Evolutionary conservation across 2,329 filamentous ascomycete species (phyloP), one percentile per base, ranked within the genome.

Genomic region (Pseudogymnoascus sp.): DNA sequence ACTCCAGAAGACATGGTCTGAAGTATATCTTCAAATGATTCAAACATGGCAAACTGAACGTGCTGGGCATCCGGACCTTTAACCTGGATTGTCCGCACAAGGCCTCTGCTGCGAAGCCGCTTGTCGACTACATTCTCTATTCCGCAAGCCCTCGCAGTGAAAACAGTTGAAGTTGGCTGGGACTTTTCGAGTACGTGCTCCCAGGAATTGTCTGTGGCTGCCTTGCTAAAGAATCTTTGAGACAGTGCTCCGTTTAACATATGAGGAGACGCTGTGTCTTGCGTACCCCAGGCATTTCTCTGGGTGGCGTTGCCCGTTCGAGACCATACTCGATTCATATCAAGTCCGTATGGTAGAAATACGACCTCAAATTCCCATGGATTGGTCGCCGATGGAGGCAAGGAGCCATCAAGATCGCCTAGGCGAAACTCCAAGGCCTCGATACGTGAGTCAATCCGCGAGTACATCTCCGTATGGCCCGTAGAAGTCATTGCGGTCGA

Each of bases 361-460:
- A 92, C 84, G 4, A 92, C 86, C 69, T 92, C 89, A 1, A 93
- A 77, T 66, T 89, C 83, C 87, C 89, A 92, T 0, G 89, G 87
- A 41, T 83, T 79, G 42, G 75, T 74, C 29, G 78, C 77, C 0
- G 87, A 85, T n/a, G 89, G 88, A 31, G 85, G 73, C 8, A 39
- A n/a, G 21, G 62, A 41, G 5, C 68, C 64, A 62, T 70, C 67
- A 4, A 74, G 63, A 33, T 71, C 67, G 17, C 64, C 65, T 9
- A 74, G 62, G 38, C 69, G 68, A 29, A 75, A 73, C 65, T 83
- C 80, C 8, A 84, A 74, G 36, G 73, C 73, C 55, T 78, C 75
- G 27, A 84, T 71, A 25, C 79, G 73, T 51, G 75, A 73, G 21
- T 74, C 72, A 7, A 75, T 74, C 21, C 58, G 81, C 76, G 5